These are phyloP conservation scores for Parsonsia alboflavescens DNA, from an alignment of 257 asterid genomes.

Conservation along the genomic window DNA sequence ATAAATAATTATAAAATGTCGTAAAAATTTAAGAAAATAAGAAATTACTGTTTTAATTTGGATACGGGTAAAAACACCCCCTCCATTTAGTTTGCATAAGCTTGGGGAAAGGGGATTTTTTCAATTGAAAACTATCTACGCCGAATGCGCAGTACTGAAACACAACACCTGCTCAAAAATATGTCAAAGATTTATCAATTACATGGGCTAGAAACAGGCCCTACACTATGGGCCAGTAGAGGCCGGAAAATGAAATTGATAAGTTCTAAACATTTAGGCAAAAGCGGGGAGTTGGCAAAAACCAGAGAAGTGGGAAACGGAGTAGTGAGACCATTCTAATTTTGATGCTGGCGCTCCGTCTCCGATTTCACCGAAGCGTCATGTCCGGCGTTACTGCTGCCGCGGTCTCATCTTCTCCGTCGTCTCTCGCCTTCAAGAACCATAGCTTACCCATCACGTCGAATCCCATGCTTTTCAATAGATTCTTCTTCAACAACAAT, in stretches of 20 bases:
- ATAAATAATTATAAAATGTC: too few species aligned
- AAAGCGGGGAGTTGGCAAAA: too few species aligned
- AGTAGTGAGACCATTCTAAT: neutral
- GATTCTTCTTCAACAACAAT: constrained; percentile 21
- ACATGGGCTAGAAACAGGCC: neutral
- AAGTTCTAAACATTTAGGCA: neutral
- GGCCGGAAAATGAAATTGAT: neutral
- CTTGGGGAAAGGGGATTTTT: too few species aligned
- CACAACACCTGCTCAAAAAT: too few species aligned
- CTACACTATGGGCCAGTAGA: neutral
- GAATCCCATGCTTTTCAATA: constrained; percentile 18
- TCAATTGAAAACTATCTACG: too few species aligned
- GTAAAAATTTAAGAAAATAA: too few species aligned
- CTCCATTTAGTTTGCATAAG: too few species aligned
- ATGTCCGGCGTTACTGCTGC: constrained; percentile 48
- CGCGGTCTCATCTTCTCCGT: constrained; percentile 22
- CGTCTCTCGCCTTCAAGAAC: constrained; percentile 22
- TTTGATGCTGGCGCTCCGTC: constrained; percentile 12
- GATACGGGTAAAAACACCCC: too few species aligned
- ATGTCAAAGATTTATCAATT: too few species aligned
- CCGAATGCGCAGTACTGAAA: too few species aligned
- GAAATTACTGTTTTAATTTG: too few species aligned
- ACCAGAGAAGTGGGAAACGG: too few species aligned
- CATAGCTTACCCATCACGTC: constrained; percentile 21
- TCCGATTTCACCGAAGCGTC: constrained; percentile 36